Evolutionary conservation across 768 basidiomycete species (phyloP), one percentile per base, ranked within the genome.

Genomic region (Leccinum ochraceum): DNA sequence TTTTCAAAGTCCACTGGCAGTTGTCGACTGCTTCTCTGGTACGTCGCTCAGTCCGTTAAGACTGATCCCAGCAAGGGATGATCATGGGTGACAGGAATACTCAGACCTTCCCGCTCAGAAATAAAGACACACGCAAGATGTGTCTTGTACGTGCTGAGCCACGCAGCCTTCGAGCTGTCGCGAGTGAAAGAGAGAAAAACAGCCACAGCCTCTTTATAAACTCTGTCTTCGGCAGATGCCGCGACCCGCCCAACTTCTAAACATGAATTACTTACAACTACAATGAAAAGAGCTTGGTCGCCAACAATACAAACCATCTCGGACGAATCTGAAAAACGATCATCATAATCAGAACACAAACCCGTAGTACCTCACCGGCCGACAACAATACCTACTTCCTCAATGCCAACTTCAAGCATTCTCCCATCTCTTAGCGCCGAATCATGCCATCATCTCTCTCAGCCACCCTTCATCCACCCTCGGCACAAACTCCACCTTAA

Each of bases 401-500:
- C 44, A 42, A 42, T 16, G 39, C 2, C 39, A 42, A 42, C 16
- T 13, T 46, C 20, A 46, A n/a, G 42, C 39, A 9, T 17, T 9
- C 8, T 42, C 8, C 39, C 17, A 42, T 17, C 9, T 44, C n/a
- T n/a, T 10, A 5, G n/a, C 14, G 9, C n/a, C 4, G 9, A 44
- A 8, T 57, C 59, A 57, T 3, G n/a, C 30, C 61, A 70, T 60
- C 42, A 64, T 54, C 50, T 61, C 54, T 53, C 60, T 63, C 61
- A 70, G 54, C 48, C 26, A 24, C 20, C 22, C 30, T 22, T 64
- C 61, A 6, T 63, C 59, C 26, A 74, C 60, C 34, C 86, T 68
- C 0, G 85, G 83, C 58, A 81, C 79, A 64, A 88, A 87, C 1
- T 71, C 64, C 1, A 82, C 83, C 16, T 79, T 77, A 70, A 89